A percentile compares a stretch with the other conserved stretches of the same genome.
These are phyloP conservation scores for Septoria petroselini DNA, from an alignment of 2,329 filamentous ascomycete genomes.

Conservation along the genomic window DNA sequence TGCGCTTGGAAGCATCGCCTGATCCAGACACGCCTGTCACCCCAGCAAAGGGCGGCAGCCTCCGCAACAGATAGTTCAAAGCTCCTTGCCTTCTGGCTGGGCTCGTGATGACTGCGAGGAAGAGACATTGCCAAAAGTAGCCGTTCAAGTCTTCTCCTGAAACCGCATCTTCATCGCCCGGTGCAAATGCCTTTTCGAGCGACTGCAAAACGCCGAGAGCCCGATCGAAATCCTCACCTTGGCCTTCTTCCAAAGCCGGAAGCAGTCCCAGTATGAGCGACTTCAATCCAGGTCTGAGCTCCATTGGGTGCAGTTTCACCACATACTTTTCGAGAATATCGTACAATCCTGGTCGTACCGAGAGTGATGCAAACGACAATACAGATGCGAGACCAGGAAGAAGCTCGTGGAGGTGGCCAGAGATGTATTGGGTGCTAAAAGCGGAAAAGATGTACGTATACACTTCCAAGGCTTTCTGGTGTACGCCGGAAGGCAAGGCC, in stretches of 20 bases:
- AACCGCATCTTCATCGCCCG: slow-evolving; percentile 52
- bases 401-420: slow-evolving; percentile 79
- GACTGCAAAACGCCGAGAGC: slow-evolving; percentile 75
- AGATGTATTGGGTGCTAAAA: slow-evolving; percentile 64
- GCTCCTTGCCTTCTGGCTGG: slow-evolving; percentile 79
- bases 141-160: slow-evolving; percentile 59
- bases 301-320: slow-evolving; percentile 64
- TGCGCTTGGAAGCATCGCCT: neutral
- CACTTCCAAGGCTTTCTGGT: slow-evolving; percentile 94
- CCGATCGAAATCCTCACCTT: slow-evolving; percentile 92
- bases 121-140: slow-evolving; percentile 98
- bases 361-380: slow-evolving; percentile 89
- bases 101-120: slow-evolving; percentile 87
- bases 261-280: slow-evolving; percentile 84
- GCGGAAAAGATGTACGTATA: slow-evolving; percentile 85
- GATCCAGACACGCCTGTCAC: neutral
- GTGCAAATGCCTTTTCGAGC: slow-evolving; percentile 66
- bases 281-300: slow-evolving; percentile 83
- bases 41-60: slow-evolving; percentile 65
- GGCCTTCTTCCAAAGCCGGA: slow-evolving; percentile 91
- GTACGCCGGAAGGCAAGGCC: slow-evolving; percentile 87
- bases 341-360: slow-evolving; percentile 81
- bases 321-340: slow-evolving; percentile 79
- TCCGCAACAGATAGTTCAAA: slow-evolving; percentile 77
- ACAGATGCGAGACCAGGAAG: slow-evolving; percentile 85